Evolutionary conservation across 441 rosid species (phyloP).

Genomic region (Biscutella laevigata): DNA sequence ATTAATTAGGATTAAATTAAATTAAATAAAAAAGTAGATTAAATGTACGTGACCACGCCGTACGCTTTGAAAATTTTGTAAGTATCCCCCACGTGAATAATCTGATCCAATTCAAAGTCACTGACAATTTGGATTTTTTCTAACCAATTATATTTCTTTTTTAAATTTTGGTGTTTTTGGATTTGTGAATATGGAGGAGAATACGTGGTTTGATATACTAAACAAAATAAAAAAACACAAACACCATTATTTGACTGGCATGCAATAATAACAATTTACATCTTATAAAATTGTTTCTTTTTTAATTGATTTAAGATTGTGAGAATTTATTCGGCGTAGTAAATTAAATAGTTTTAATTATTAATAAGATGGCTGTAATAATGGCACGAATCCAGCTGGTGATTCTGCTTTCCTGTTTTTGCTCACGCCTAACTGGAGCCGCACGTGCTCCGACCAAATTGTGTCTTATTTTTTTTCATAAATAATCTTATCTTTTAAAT

Average conservation of each 20-base stretch:
- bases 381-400: conserved; percentile 17
- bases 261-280: not conserved
- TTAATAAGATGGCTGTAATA: conserved; percentile 7
- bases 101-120: conserved; percentile 24
- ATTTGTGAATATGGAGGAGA: conserved; percentile 3
- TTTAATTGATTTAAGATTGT: not conserved
- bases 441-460: conserved; percentile 33
- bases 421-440: conserved; percentile 37
- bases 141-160: not conserved
- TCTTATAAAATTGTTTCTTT: not conserved
- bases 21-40: no score
- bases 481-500: no score
- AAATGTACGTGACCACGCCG: conserved; percentile 27
- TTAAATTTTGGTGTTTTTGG: not conserved
- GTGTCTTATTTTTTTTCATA: not conserved
- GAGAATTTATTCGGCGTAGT: no score
- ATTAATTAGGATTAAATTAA: no score
- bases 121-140: conserved; percentile 18
- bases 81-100: conserved; percentile 26
- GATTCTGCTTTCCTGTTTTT: conserved; percentile 27
- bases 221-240: not conserved
- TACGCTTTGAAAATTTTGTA: conserved; percentile 11
- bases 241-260: not conserved
- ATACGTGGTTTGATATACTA: conserved; percentile 1
- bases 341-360: no score